Conservation (phyloP, 768 basidiomycete genomes). For the Albatrellus ellisii region DNA sequence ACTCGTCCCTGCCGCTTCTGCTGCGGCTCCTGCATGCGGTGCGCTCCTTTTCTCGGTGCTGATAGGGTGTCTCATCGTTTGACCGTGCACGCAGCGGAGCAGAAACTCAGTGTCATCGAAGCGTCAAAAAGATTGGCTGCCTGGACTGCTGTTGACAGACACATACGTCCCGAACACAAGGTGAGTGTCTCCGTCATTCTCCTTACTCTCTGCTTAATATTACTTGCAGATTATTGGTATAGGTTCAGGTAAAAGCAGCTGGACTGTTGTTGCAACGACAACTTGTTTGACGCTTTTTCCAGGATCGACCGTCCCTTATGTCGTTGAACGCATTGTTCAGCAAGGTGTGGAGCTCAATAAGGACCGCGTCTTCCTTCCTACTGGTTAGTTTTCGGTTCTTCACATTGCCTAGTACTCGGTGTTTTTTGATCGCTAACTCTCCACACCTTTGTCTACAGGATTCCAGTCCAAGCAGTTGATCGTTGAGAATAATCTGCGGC, state of each 20-base stretch:
- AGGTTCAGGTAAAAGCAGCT: conserved; percentile 63
- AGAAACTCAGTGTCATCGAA: conserved; percentile 42
- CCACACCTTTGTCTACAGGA: conserved; percentile 33
- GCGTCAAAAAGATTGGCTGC: conserved; percentile 84
- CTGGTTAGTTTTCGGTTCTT: conserved; percentile 34
- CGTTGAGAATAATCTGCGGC: conserved; percentile 55
- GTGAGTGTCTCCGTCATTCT: conserved; percentile 26
- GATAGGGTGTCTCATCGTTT: background rate
- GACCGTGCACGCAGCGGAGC: background rate
- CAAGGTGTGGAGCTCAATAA: conserved; percentile 70
- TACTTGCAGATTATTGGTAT: conserved; percentile 67
- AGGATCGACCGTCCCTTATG: conserved; percentile 93
- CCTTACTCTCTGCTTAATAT: background rate
- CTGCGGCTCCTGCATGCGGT: background rate
- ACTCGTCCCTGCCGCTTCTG: no score
- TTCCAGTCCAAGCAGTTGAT: conserved; percentile 97
- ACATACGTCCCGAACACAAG: conserved; percentile 73
- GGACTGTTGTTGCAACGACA: background rate
- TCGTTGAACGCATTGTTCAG: conserved; percentile 85
- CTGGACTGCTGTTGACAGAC: conserved; percentile 85
- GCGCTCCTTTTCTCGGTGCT: background rate
- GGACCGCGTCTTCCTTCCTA: conserved; percentile 80
- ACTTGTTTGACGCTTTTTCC: background rate
- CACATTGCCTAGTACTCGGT: conserved; percentile 9
- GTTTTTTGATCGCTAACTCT: no score